phyloP scores from a whole-genome alignment of 2,329 filamentous ascomycete genomes.

The Colletotrichum musicola region DNA sequence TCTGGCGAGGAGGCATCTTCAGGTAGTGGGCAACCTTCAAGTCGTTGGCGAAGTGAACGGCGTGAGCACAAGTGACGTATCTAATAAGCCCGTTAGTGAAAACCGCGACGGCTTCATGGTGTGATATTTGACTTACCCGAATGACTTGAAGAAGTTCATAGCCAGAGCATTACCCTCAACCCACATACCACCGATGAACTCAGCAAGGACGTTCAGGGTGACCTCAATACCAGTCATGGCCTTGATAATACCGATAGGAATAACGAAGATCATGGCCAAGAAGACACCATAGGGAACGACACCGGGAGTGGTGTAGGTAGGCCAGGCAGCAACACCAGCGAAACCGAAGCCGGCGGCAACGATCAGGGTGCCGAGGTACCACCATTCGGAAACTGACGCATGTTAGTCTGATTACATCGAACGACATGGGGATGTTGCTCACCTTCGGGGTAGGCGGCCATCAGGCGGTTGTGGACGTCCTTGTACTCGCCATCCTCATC shows the following conservation, averaged over 20 bases:
- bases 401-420: not conserved
- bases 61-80: slow-evolving; percentile 63
- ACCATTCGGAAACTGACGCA: slow-evolving; percentile 55
- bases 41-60: slow-evolving; percentile 63
- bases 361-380: slow-evolving; percentile 52
- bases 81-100: slow-evolving; percentile 18
- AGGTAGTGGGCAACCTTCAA: slow-evolving; percentile 67
- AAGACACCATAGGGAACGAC: slow-evolving; percentile 57
- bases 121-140: slow-evolving; percentile 14
- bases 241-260: slow-evolving; percentile 59
- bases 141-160: slow-evolving; percentile 61
- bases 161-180: slow-evolving; percentile 58
- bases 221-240: slow-evolving; percentile 58
- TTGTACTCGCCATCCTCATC: slow-evolving; percentile 53
- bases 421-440: not conserved
- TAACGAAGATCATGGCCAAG: slow-evolving; percentile 57
- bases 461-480: slow-evolving; percentile 50
- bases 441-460: slow-evolving; percentile 48
- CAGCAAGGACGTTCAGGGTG: slow-evolving; percentile 60
- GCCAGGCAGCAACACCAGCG: slow-evolving; percentile 54
- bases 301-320: slow-evolving; percentile 55
- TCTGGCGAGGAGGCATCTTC: slow-evolving; percentile 71
- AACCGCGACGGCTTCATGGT: slow-evolving; percentile 14
- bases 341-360: slow-evolving; percentile 52
- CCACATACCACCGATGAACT: slow-evolving; percentile 60